phyloP scores from a whole-genome alignment of 768 basidiomycete species.

The Termitomyces titanicus region DNA sequence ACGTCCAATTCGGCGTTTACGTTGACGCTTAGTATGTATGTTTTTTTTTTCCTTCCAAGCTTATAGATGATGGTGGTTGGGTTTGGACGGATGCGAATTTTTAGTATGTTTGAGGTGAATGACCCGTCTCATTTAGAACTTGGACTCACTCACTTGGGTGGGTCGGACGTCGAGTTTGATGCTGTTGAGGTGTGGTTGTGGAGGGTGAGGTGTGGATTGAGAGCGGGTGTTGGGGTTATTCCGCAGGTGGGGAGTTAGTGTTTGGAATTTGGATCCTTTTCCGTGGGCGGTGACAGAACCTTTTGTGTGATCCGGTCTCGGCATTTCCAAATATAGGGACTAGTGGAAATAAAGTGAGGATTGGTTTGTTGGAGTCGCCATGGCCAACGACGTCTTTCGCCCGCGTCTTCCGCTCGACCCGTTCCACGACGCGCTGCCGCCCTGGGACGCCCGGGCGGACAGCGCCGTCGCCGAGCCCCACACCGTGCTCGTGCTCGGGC shows the following conservation, averaged over 20 bases:
- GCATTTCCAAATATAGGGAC: too few species aligned
- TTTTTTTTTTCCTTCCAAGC: too few species aligned
- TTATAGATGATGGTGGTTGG: constrained; percentile 27
- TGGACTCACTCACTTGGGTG: too few species aligned
- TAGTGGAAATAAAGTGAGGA: too few species aligned
- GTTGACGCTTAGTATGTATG: constrained; percentile 10
- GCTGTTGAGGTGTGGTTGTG: constrained; percentile 42
- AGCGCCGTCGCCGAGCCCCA: constrained; percentile 13
- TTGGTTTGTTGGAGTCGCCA: too few species aligned
- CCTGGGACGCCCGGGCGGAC: constrained; percentile 13
- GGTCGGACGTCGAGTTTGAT: constrained; percentile 49
- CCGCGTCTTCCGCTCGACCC: constrained; percentile 35
- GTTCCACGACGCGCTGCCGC: constrained; percentile 15
- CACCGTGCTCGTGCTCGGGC: constrained; percentile 38
- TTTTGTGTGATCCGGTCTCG: too few species aligned
- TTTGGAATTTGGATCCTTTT: not conserved
- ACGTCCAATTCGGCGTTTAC: constrained; percentile 14
- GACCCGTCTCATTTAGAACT: constrained; percentile 27
- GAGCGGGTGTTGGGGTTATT: constrained; percentile 53
- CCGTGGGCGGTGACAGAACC: too few species aligned
- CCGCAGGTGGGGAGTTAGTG: constrained; percentile 36
- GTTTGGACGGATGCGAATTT: constrained; percentile 41
- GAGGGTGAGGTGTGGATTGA: constrained; percentile 48
- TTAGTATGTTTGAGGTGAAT: constrained; percentile 41
- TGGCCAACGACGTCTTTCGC: constrained; percentile 27